phyloP scores from a whole-genome alignment of 2,329 filamentous ascomycete species.

The Diaporthe vexans region DNA sequence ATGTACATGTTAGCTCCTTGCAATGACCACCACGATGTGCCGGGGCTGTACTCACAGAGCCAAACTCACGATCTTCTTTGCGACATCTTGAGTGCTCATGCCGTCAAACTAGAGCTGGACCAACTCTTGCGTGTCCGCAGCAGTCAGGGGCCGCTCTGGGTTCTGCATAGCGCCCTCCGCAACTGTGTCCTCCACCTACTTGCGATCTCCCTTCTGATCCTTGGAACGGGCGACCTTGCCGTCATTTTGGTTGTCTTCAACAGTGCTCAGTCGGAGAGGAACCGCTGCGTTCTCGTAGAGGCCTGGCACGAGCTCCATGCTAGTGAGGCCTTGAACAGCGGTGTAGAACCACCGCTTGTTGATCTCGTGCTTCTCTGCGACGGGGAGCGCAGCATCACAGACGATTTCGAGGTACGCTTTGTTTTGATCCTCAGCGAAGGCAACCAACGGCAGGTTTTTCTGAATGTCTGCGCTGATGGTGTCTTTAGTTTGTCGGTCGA shows the following conservation, averaged over 20 bases:
- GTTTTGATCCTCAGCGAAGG: not conserved
- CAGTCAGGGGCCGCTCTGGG: not conserved
- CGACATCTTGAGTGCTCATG: too few relatives aligned
- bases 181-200: not conserved
- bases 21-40: not conserved
- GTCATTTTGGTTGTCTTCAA: too few relatives aligned
- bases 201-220: not conserved
- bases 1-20: not conserved
- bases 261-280: not conserved
- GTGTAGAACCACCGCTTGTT: conserved; percentile 1
- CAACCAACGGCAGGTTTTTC: not conserved
- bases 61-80: too few relatives aligned
- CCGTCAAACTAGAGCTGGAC: not conserved
- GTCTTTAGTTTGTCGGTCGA: not conserved
- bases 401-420: not conserved
- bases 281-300: not conserved
- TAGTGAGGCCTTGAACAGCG: not conserved
- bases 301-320: not conserved
- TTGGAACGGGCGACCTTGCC: not conserved
- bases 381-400: not conserved
- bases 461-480: not conserved
- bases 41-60: not conserved
- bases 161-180: not conserved
- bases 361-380: not conserved
- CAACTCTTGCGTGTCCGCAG: not conserved